Base-by-base conservation (phyloP, 495 filamentous ascomycete genomes). In the Lepidopterella palustris region DNA sequence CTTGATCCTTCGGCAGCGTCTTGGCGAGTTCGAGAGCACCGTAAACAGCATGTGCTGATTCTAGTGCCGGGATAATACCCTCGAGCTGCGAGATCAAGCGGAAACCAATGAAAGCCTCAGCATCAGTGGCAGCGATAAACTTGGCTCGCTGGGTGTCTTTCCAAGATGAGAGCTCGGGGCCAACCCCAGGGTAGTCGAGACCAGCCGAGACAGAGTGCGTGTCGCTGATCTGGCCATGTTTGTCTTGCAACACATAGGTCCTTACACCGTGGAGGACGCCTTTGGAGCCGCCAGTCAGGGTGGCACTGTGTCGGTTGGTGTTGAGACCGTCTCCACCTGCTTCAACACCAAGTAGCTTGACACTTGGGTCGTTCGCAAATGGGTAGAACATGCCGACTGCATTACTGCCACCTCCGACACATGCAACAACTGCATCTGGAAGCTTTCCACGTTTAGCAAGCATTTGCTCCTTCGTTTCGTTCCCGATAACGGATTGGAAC, bases 171-270 rank as follows among this genome's bases (percentile, higher is more conserved):
- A 99, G 80, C 70, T 99, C 93, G 10, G 93, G 93, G 0, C 93
- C 93, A 27, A 98, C 93, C 69, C 91, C 93, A 3, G 93, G 93
- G 74, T 98, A 98, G 71, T 98, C 93, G 1, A 98, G 82, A 59
- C 93, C 95, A 2, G 93, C 93, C n/a, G 91, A 96, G 63, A 98
- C 85, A 13, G 91, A 96, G 74, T 98, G 93, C 0, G 93, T 97
- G 31, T 97, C 90, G 28, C 78, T 80, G 66, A 98, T 96, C 74
- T 98, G 95, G 8, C 93, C 93, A 71, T 95, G 82, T 63, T 85
- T 78, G 73, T 95, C 83, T 76, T 98, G 93, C 2, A 98, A 80
- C 23, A 98, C 84, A 68, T 98, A 98, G 20, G 93, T 98, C 35
- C 91, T 85, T 1, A 97, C 93, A 53, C 93, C 93, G 72, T 98